A percentile compares a stretch with the other conserved stretches of the same genome.
These are phyloP conservation scores for Omphalotus olearius DNA, from an alignment of 1,284 basidiomycete genomes.

Conservation along the genomic window DNA sequence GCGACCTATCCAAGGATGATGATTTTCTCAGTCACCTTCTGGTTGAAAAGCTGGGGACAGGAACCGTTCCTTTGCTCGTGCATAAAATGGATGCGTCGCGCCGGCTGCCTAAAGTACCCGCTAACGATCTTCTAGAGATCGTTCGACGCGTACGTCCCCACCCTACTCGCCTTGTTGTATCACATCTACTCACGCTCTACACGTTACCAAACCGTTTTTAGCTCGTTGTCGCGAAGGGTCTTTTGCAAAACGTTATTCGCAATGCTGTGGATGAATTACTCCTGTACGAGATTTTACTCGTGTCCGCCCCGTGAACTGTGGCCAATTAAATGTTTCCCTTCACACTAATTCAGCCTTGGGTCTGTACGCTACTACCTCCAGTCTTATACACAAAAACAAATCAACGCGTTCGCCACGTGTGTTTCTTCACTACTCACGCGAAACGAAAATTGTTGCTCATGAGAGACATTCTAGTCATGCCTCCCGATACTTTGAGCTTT, in stretches of 20 bases:
- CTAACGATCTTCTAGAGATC: slow-evolving; percentile 59
- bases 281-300: slow-evolving; percentile 43
- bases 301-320: slow-evolving; percentile 15
- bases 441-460: slow-evolving; percentile 22
- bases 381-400: slow-evolving; percentile 70
- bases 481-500: slow-evolving; percentile 82
- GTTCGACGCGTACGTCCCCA: slow-evolving; percentile 67
- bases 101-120: slow-evolving; percentile 67
- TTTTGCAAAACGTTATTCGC: slow-evolving; percentile 50
- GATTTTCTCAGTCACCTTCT: slow-evolving; percentile 83
- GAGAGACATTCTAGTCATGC: slow-evolving; percentile 57
- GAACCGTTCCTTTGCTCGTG: slow-evolving; percentile 68
- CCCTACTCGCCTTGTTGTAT: slow-evolving; percentile 22
- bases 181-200: slow-evolving; percentile 26
- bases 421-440: slow-evolving; percentile 25
- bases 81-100: slow-evolving; percentile 81
- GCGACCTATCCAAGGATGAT: slow-evolving; percentile 80
- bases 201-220: slow-evolving; percentile 27
- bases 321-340: slow-evolving; percentile 17
- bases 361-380: slow-evolving; percentile 72
- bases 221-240: slow-evolving; percentile 56
- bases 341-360: slow-evolving; percentile 45
- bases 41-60: slow-evolving; percentile 79
- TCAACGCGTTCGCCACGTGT: slow-evolving; percentile 86
- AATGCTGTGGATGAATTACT: slow-evolving; percentile 73